Base-by-base conservation (phyloP, 2,329 filamentous ascomycete genomes). In the Stachybotrys echinatus region DNA sequence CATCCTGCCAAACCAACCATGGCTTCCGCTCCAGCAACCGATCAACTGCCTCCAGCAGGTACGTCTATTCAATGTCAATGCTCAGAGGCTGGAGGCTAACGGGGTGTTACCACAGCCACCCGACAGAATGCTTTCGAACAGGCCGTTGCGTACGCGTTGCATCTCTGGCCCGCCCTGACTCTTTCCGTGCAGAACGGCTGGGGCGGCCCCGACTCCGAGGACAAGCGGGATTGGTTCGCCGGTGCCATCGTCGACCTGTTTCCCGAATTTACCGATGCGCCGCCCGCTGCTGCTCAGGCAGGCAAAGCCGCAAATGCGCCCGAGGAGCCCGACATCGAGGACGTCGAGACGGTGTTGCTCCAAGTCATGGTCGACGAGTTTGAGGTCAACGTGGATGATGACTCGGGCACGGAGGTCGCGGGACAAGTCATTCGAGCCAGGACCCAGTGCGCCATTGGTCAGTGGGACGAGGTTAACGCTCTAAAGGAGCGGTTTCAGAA, bases 341-440 rank as follows among this genome's bases (percentile, higher is more conserved):
- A 96, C 59, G 74, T 96, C 42, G 92, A 97, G 73, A 80, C 86
- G 39, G 84, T 95, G 47, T 75, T 97, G 45, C 75, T 96, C 44
- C 89, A 96, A 62, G 85, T 96, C 53, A 94, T 97, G 87, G 80
- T 88, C 54, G 94, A 97, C 72, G 94, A 99, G 70, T 99, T 97
- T 63, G 91, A 96, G 61, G 87, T 94, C 49, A 86, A 89, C 50
- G 82, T 96, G 23, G 94, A 97, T 62, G 94, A 99, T 67, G 92
- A 91, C 59, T 92, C 86, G 45, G 88, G 85, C 31, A 83, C 80
- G 48, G 80, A 85, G 50, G 81, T 95, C 6, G 91, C 91, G 10
- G 74, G 76, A 51, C 77, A 84, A 59, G 88, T 97, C 51, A 71
- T 95, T 66, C 75, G 77, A 48, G 71, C 92, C 55, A 77, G 84